A percentile compares a stretch with the other conserved stretches of the same genome.
Conservation (phyloP, 2,329 filamentous ascomycete species). For the Grosmannia serpens region DNA sequence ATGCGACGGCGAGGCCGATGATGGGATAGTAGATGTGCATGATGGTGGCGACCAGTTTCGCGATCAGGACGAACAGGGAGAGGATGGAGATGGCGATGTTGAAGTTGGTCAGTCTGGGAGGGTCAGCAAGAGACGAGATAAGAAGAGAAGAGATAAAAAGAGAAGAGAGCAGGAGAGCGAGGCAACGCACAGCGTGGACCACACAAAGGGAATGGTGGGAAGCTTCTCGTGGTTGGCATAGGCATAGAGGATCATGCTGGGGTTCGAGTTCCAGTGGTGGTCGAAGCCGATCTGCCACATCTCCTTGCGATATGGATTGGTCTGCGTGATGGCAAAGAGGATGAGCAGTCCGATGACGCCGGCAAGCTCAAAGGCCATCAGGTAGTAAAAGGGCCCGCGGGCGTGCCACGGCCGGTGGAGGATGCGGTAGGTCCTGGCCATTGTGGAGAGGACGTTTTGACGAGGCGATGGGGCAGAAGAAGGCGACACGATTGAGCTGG, state of each 20-base stretch:
- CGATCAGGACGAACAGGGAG: slow-evolving; percentile 63
- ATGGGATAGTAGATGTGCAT: slow-evolving; percentile 62
- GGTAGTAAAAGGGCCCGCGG: slow-evolving; percentile 45
- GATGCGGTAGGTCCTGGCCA: slow-evolving; percentile 37
- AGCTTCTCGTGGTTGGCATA: slow-evolving; percentile 59
- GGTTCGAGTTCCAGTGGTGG: slow-evolving; percentile 64
- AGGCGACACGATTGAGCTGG: background rate
- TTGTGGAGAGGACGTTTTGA: too few relatives aligned
- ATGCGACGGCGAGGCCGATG: slow-evolving; percentile 46
- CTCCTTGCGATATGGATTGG: slow-evolving; percentile 58
- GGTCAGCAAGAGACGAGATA: background rate
- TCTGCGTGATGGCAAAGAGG: slow-evolving; percentile 62
- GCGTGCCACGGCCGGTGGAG: slow-evolving; percentile 48
- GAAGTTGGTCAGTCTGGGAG: slow-evolving; percentile 55
- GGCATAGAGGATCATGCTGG: slow-evolving; percentile 56
- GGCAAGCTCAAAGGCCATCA: slow-evolving; percentile 55
- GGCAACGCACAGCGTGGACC: slow-evolving; percentile 56
- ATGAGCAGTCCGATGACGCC: slow-evolving; percentile 55
- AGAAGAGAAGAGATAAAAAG: background rate
- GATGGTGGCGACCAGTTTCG: slow-evolving; percentile 57
- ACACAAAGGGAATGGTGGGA: slow-evolving; percentile 55
- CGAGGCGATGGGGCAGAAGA: background rate
- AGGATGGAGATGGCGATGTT: slow-evolving; percentile 68
- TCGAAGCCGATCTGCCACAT: slow-evolving; percentile 64
- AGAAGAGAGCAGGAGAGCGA: slow-evolving; percentile 12